phyloP scores from a whole-genome alignment of 768 basidiomycete species.

The Rhodotorula graminis region DNA sequence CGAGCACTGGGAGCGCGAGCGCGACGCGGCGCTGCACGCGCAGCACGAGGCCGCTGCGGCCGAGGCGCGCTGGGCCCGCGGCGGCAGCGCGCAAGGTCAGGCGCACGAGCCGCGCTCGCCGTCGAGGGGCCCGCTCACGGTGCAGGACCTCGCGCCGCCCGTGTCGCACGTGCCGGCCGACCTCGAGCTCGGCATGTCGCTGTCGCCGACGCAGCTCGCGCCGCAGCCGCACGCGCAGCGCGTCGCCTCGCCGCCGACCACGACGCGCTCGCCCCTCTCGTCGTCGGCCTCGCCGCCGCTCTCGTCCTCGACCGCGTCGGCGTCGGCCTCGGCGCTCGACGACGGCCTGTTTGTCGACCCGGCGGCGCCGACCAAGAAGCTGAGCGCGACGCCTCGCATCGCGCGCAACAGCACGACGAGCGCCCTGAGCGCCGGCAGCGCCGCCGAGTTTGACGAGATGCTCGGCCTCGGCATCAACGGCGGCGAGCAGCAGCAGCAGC shows the following conservation, averaged over 20 bases:
- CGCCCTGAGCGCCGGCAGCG: not conserved
- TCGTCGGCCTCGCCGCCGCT: not conserved
- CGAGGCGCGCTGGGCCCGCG: constrained; percentile 19
- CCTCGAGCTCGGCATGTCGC: not conserved
- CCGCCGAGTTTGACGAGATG: not conserved
- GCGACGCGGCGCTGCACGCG: constrained; percentile 30
- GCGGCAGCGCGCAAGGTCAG: constrained; percentile 8
- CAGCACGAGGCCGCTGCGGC: constrained; percentile 29
- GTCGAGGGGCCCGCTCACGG: constrained; percentile 1
- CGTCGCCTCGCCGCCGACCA: too few relatives aligned
- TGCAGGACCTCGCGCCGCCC: not conserved
- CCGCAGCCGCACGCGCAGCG: too few relatives aligned
- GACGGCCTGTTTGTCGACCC: constrained; percentile 57
- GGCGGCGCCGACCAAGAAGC: constrained; percentile 52
- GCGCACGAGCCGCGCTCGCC: constrained; percentile 14
- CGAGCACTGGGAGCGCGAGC: constrained; percentile 33
- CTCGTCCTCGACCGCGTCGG: not conserved
- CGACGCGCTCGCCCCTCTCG: too few relatives aligned
- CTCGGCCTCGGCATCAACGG: not conserved
- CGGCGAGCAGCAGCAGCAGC: not conserved
- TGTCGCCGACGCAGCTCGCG: not conserved
- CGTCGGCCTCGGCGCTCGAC: constrained; percentile 49
- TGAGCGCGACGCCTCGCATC: constrained; percentile 36
- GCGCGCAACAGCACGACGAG: constrained; percentile 12
- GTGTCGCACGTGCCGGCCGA: not conserved